A percentile compares a stretch with the other conserved stretches of the same genome.
These are phyloP conservation scores for Penicillium rolfsii DNA, from an alignment of 2,329 filamentous ascomycete species.

Conservation along the genomic window DNA sequence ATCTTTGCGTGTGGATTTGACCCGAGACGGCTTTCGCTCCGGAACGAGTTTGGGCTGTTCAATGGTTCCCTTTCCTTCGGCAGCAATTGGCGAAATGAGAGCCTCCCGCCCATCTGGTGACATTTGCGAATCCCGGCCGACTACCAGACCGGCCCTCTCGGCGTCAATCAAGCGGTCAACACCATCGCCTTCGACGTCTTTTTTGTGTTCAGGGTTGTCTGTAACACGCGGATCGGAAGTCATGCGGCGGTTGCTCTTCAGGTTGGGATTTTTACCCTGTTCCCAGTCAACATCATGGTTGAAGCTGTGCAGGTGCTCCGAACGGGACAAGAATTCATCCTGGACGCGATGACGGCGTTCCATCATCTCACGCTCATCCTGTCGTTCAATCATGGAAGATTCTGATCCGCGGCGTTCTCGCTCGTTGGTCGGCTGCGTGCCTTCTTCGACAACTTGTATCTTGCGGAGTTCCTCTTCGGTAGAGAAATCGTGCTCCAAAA, in stretches of 20 bases:
- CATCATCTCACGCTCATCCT: conserved; percentile 47
- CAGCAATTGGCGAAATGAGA: conserved; percentile 64
- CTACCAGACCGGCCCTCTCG: conserved; percentile 62
- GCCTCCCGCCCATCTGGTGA: conserved; percentile 69
- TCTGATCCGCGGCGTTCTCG: conserved; percentile 34
- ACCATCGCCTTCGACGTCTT: conserved; percentile 79
- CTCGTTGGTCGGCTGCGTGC: conserved; percentile 25
- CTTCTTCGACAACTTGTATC: conserved; percentile 61
- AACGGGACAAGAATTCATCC: conserved; percentile 60
- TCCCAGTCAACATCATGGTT: conserved; percentile 74
- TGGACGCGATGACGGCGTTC: conserved; percentile 52
- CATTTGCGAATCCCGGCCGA: conserved; percentile 72
- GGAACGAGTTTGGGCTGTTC: conserved; percentile 53
- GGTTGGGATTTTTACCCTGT: conserved; percentile 60
- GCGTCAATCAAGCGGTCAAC: conserved; percentile 73
- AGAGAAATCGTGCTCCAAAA: conserved; percentile 76
- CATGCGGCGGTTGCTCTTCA: conserved; percentile 58
- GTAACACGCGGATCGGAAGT: conserved; percentile 63
- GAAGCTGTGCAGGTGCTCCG: conserved; percentile 66
- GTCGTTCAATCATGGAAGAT: conserved; percentile 41
- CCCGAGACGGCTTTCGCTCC: conserved; percentile 38
- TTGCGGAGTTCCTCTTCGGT: conserved; percentile 65
- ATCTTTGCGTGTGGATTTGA: conserved; percentile 26
- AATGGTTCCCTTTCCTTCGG: conserved; percentile 66
- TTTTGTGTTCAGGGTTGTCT: conserved; percentile 64